These are phyloP conservation scores for Calendula officinalis DNA, from an alignment of 129 eudicot species.

Conservation along the genomic window DNA sequence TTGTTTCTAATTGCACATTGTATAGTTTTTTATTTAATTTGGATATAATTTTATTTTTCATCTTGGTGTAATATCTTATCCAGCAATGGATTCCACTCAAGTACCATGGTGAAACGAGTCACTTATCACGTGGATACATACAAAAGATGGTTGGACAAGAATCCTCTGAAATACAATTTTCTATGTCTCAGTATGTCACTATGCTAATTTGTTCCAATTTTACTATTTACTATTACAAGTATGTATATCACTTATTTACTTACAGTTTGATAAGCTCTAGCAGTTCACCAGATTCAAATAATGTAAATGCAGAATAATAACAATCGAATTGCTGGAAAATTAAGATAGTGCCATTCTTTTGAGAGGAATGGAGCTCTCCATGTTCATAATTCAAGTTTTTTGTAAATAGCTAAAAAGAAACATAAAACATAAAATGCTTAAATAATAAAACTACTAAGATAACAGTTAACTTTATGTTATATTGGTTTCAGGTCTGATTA, in stretches of 20 bases:
- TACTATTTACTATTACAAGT: no score
- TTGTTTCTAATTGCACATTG: slow-evolving; percentile 1
- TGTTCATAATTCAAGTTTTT: no score
- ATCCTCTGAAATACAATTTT: slow-evolving; percentile 43
- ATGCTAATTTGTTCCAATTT: not conserved
- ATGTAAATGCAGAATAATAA: no score
- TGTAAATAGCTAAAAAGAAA: no score
- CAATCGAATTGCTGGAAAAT: no score
- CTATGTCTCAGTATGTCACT: slow-evolving; percentile 64
- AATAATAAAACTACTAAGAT: no score
- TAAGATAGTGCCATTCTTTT: no score
- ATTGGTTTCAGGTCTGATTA: slow-evolving; percentile 60
- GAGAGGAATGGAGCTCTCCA: no score
- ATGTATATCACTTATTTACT: no score
- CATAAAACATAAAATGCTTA: no score
- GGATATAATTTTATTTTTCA: slow-evolving; percentile 12
- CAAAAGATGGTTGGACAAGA: slow-evolving; percentile 52
- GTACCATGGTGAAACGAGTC: slow-evolving; percentile 61
- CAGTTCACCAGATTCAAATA: no score
- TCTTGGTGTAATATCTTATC: slow-evolving; percentile 23
- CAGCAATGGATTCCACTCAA: slow-evolving; percentile 76
- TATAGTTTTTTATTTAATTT: slow-evolving; percentile 16
- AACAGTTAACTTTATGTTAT: slow-evolving; percentile 22
- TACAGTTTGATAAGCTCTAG: no score
- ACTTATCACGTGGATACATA: slow-evolving; percentile 38